Evolutionary conservation across 2,329 filamentous ascomycete genomes (phyloP), one percentile per base, ranked within the genome.

Genomic region (Ceratocystis albifundus): DNA sequence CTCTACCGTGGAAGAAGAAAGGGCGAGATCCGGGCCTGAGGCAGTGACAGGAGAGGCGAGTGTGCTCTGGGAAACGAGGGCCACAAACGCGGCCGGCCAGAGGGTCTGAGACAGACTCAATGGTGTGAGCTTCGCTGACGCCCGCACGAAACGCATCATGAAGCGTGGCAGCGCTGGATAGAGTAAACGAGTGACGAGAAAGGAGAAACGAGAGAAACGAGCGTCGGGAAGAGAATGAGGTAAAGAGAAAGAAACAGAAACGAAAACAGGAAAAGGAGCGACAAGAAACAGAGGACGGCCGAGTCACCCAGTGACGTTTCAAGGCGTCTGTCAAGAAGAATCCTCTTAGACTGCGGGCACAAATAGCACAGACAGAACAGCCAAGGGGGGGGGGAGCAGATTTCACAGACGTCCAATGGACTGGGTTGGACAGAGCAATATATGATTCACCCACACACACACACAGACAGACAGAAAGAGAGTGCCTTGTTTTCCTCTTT

Each of bases 41-140:
- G 53, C 61, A 8, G 63, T 28, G 48, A 64, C 12, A 10, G 65
- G 61, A 25, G 65, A 61, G 25, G 48, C 65, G 5, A 45, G 48
- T 7, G 62, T 32, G 25, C 48, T 67, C 64, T 61, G 62, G 12
- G 65, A 66, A 50, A 17, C 63, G 46, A 69, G 55, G 62, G 61
- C 44, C 48, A 68, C 55, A 62, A 69, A 59, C 6, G 64, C 61
- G 28, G 65, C 44, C 22, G 10, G 50, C 50, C 50, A 44, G 50
- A 57, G 25, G 28, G 36, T 48, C 63, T 64, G 61, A 12, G 59
- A 66, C 32, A 68, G 64, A 50, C 30, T 46, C 53, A 65, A 41
- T 3, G 64, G 41, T 28, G 64, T 32, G 22, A 61, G 25, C 41
- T 22, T 65, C 53, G 20, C 53, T n/a, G 22, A 22, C 4, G 53